Evolutionary conservation across 768 basidiomycete species (phyloP).

Genomic region (Lyophyllum atratum): DNA sequence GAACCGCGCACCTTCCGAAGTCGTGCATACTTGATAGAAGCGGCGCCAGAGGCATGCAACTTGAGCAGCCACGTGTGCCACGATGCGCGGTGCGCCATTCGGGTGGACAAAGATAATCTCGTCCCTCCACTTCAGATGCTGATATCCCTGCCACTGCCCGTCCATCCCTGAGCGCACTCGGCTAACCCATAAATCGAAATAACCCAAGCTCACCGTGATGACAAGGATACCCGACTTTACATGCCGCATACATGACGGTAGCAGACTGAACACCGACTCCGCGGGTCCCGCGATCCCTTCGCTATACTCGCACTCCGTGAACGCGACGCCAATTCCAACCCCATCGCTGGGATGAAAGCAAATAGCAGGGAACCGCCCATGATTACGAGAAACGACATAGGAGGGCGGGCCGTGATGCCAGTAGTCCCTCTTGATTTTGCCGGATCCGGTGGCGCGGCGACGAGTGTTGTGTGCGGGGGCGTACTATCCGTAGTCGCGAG

Average conservation of each 20-base stretch:
- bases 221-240: constrained; percentile 1
- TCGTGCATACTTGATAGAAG: constrained; percentile 12
- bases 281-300: constrained; percentile 6
- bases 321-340: constrained; percentile 12
- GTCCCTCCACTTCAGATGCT: constrained; percentile 14
- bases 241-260: constrained; percentile 8
- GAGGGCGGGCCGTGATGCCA: constrained; percentile 12
- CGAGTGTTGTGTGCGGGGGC: not conserved
- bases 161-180: not conserved
- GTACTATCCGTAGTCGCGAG: not conserved
- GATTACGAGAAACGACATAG: constrained; percentile 9
- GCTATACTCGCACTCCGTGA: constrained; percentile 16
- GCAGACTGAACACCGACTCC: constrained; percentile 1
- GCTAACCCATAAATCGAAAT: no score
- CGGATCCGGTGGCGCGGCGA: constrained; percentile 12
- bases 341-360: constrained; percentile 12
- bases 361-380: constrained; percentile 7
- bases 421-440: constrained; percentile 13
- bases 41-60: constrained; percentile 13
- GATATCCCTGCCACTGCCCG: constrained; percentile 16
- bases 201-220: constrained; percentile 8
- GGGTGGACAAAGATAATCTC: constrained; percentile 7
- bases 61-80: constrained; percentile 14
- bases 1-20: not conserved
- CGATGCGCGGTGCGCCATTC: constrained; percentile 3